Evolutionary conservation across 345 rosid genomes (phyloP), one percentile per base, ranked within the genome.

Genomic region (Eucalyptus erythrocorys): DNA sequence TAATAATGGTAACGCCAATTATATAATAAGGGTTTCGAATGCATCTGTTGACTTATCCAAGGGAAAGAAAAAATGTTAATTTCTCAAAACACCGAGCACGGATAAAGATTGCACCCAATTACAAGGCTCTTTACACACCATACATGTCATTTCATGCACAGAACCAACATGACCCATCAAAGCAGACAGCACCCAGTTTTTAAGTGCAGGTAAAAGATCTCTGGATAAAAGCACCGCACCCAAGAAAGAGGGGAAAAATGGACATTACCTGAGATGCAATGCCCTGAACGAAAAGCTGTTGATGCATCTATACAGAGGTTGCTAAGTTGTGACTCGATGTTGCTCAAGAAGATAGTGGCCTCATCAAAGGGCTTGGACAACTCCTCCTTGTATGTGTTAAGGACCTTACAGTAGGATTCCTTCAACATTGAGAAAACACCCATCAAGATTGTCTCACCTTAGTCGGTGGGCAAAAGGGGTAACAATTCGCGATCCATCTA

Each of bases 371-470:
- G 95, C 93, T 91, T 94, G 59, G 95, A 91, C 84, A 95, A 89
- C 90, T 95, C 97, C 88, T 92, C 94, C 88, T 94, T 95, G 93
- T 89, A 95, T 89, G 91, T 93, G 24, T 86, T 92, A 51, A 95
- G 95, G 37, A 93, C 85, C 89, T 94, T 90, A 92, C 96, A 94
- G 87, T 95, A 95, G 50, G 96, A 93, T 89, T 91, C 94, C 97
- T 95, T 13, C n/a, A 42, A 24, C 45, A 71, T 87, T 14, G 64
- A 22, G n/a, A 87, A 79, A 8, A 85, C 80, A 14, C 10, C 53
- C 64, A 21, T 48, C 34, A 48, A 88, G 53, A 34, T 30, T 79
- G 27, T 32, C 34, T 19, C 51, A 3, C 42, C 82, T 1, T 27
- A 64, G 45, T 68, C 48, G 34, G 76, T 45, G 82, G 57, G 48